Base-by-base conservation (phyloP, 495 filamentous ascomycete species). In the Venustampulla echinocandica region DNA sequence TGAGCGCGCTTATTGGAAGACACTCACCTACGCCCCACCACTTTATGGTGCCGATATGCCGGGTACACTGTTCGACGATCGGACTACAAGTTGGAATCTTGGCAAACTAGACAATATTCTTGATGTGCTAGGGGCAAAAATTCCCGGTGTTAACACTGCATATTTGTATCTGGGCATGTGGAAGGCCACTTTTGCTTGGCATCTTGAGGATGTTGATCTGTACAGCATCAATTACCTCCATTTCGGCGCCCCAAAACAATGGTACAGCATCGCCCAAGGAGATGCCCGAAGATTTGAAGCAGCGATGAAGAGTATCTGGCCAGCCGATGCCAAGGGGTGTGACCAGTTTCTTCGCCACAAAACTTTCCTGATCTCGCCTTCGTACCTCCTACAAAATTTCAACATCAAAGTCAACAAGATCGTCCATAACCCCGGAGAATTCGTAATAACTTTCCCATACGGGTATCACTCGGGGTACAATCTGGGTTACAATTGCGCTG, bases 141-240 rank as follows among this genome's bases (percentile, higher is more conserved):
- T 98, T 0, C 92, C 92, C 10, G 92, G 92, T 48, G 92, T 98
- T 50, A 98, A 98, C 59, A 97, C 93, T 3, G 90, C 92, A n/a
- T 98, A 98, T 62, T 74, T 98, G 10, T 98, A 98, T 52, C 70
- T 97, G 34, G 92, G 92, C 15, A 97, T 97, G 93, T 98, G 92
- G 92, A 98, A 96, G 59, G 92, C 92, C 15, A 96, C 92, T 1
- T 98, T 98, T 61, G 90, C 92, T 9, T 98, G 92, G 92, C 92
- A 98, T 76, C 69, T 98, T 30, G 92, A 98, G 59, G 92, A 98
- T 67, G 89, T 98, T 44, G 92, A 98, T 67, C 77, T 98, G 1
- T 97, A 97, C 74, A 96, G 90, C 66, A 98, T 98, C 71, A 98
- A 98, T 68, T 98, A 95, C 63, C 89, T 98, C 49, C 92, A 98